phyloP scores from a whole-genome alignment of 805 yeast genomes.

The Candida pini region DNA sequence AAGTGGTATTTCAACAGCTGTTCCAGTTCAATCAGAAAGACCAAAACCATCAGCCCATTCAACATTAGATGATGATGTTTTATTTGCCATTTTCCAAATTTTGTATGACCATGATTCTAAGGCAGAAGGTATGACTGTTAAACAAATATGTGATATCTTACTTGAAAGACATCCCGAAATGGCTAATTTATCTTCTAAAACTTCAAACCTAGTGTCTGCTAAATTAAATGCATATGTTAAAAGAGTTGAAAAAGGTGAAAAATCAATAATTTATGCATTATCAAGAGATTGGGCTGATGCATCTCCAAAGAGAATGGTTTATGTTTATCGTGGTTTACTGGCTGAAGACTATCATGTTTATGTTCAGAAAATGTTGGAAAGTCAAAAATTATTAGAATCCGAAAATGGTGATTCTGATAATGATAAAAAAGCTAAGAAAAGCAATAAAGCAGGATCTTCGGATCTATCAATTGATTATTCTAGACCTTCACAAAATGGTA shows the following conservation, averaged over 20 bases:
- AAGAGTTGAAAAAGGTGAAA: conserved; percentile 79
- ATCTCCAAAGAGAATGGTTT: conserved; percentile 83
- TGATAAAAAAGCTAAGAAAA: conserved; percentile 12
- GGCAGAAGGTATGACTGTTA: conserved; percentile 83
- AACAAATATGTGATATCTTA: conserved; percentile 75
- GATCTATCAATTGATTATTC: conserved; percentile 6
- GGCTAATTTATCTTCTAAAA: conserved; percentile 74
- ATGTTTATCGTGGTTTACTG: conserved; percentile 73
- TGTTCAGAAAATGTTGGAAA: conserved; percentile 59
- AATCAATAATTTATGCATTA: conserved; percentile 62
- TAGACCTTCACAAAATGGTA: too few relatives aligned
- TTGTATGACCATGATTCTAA: conserved; percentile 62
- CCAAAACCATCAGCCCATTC: conserved; percentile 66
- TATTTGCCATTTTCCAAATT: conserved; percentile 69
- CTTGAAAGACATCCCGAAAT: conserved; percentile 75
- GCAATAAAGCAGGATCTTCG: conserved; percentile 8
- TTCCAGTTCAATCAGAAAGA: conserved; percentile 73
- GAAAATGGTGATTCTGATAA: conserved; percentile 15
- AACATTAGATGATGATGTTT: conserved; percentile 68
- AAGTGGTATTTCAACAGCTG: conserved; percentile 72
- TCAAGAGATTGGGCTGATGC: conserved; percentile 91
- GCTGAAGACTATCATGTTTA: conserved; percentile 71
- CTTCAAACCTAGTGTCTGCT: conserved; percentile 77
- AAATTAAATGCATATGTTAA: conserved; percentile 81
- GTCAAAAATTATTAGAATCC: conserved; percentile 33